These are phyloP conservation scores for Aciculosporium take DNA, from an alignment of 2,329 filamentous ascomycete genomes.

Conservation along the genomic window DNA sequence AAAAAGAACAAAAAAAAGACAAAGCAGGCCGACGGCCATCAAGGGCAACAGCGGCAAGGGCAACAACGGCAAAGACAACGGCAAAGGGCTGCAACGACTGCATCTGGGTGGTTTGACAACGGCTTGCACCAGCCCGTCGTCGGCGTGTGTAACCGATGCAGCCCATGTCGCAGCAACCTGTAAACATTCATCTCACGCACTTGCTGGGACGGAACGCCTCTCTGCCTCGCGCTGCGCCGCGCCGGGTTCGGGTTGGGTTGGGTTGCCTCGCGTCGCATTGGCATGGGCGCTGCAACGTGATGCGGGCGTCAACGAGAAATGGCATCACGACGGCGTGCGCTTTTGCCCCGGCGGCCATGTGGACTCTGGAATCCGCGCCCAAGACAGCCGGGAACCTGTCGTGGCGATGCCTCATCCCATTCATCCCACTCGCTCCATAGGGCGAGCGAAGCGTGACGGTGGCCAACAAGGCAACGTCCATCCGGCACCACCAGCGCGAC, in stretches of 20 bases:
- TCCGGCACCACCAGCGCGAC: not conserved
- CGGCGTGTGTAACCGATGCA: not conserved
- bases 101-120: slow-evolving; percentile 1
- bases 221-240: not conserved
- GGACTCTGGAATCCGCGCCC: not conserved
- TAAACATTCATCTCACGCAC: not conserved
- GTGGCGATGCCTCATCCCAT: not conserved
- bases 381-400: not conserved
- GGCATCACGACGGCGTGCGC: not conserved
- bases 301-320: not conserved
- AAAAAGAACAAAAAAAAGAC: too few relatives aligned
- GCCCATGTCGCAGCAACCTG: not conserved
- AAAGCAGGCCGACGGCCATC: too few relatives aligned
- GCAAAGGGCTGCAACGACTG: not conserved
- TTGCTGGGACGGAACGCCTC: not conserved
- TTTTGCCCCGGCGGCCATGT: not conserved
- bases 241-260: not conserved
- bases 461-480: too few relatives aligned
- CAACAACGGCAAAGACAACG: too few relatives aligned
- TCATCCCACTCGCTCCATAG: too few relatives aligned
- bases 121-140: not conserved
- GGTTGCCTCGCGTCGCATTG: not conserved
- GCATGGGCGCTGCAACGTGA: not conserved
- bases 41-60: too few relatives aligned
- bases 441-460: not conserved